A percentile compares a stretch with the other conserved stretches of the same genome.
phyloP scores from a whole-genome alignment of 768 basidiomycete genomes.

The Mrakia blollopis region DNA sequence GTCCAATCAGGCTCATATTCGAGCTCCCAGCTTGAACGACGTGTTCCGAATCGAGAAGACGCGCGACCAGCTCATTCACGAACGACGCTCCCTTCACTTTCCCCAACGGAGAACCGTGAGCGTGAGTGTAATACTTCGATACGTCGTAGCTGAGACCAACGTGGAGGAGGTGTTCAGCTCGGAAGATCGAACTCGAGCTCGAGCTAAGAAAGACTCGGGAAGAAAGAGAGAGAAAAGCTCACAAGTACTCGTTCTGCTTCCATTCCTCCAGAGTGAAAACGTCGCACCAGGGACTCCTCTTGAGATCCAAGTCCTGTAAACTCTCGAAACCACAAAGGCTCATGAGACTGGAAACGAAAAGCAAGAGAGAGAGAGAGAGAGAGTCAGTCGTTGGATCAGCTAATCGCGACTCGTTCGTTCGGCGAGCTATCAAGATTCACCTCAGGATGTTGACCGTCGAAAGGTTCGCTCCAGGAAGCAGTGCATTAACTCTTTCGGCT shows the following conservation, averaged over 20 bases:
- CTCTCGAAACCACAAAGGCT: constrained; percentile 23
- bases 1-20: constrained; percentile 3
- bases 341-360: constrained; percentile 9
- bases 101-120: neutral
- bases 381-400: neutral
- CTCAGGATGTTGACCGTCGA: constrained; percentile 50
- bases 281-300: constrained; percentile 6
- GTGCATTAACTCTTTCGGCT: constrained; percentile 56
- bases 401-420: too few relatives aligned
- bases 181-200: too few relatives aligned
- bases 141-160: constrained; percentile 8
- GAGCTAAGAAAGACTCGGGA: too few relatives aligned
- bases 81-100: constrained; percentile 15
- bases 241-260: constrained; percentile 22
- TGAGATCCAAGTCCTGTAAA: neutral
- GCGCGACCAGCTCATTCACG: constrained; percentile 26
- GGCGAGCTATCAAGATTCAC: neutral
- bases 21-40: constrained; percentile 20
- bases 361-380: too few relatives aligned
- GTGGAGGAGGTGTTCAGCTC: neutral
- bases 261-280: constrained; percentile 11
- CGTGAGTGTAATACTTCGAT: constrained; percentile 21
- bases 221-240: neutral
- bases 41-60: neutral
- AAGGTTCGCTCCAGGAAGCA: constrained; percentile 60